phyloP scores from a whole-genome alignment of 441 rosid genomes.

The Mallotus repandus region DNA sequence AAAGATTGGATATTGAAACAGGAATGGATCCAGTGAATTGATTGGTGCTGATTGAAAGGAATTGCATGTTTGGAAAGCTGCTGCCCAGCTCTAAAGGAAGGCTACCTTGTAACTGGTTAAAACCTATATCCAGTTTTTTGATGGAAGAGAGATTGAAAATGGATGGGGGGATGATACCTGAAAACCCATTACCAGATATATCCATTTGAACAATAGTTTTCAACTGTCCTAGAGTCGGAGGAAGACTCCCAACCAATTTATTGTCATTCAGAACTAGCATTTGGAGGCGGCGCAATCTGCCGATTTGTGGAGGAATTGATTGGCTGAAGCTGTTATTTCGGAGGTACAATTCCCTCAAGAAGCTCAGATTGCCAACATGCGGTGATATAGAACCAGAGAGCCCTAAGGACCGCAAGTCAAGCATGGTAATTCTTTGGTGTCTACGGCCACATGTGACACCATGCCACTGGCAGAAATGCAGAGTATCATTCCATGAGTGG shows the following conservation, averaged over 20 bases:
- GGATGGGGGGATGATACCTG: conserved; percentile 27
- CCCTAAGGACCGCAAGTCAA: neutral
- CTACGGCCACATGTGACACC: conserved; percentile 18
- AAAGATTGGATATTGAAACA: conserved; percentile 24
- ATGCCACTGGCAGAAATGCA: conserved; percentile 19
- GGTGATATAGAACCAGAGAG: conserved; percentile 8
- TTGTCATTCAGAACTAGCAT: neutral
- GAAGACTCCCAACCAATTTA: conserved; percentile 22
- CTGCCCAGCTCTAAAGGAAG: conserved; percentile 22
- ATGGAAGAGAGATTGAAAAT: conserved; percentile 30
- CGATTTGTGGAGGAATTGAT: conserved; percentile 10
- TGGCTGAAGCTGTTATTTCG: conserved; percentile 11
- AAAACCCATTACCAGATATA: conserved; percentile 5
- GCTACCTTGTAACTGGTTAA: conserved; percentile 23
- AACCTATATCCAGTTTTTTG: neutral
- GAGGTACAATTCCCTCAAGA: conserved; percentile 11
- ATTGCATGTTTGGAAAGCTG: conserved; percentile 15
- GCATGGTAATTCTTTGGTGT: conserved; percentile 16
- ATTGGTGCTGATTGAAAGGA: neutral
- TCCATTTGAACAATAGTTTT: neutral
- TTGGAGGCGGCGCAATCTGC: neutral
- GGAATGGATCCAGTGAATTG: conserved; percentile 27
- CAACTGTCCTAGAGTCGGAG: conserved; percentile 20
- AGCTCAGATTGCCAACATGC: conserved; percentile 17
- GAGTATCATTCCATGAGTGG: conserved; percentile 12